Evolutionary conservation across 2,329 filamentous ascomycete genomes (phyloP).

Genomic region (Hypoxylon sp.): DNA sequence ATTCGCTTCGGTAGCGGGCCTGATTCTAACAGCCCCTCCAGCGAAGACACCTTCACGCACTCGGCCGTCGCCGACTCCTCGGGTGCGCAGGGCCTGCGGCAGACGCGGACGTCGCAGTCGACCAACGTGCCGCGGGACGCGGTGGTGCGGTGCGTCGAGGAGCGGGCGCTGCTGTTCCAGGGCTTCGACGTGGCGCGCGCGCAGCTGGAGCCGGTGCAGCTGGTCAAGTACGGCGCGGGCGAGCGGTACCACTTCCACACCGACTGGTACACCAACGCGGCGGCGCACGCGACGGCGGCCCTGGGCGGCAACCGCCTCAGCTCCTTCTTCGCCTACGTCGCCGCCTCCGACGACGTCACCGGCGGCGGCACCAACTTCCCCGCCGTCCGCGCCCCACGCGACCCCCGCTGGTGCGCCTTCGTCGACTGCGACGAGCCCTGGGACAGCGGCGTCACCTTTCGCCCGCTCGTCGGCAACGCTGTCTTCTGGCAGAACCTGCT

Average conservation of each 20-base stretch:
- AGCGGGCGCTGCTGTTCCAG: conserved; percentile 56
- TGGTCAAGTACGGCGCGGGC: conserved; percentile 55
- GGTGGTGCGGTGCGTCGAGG: conserved; percentile 56
- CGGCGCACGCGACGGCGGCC: conserved; percentile 48
- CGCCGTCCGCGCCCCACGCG: conserved; percentile 49
- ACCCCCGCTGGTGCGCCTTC: conserved; percentile 53
- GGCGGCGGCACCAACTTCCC: conserved; percentile 61
- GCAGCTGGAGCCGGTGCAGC: conserved; percentile 57
- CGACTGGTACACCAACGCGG: conserved; percentile 57
- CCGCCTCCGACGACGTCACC: conserved; percentile 49
- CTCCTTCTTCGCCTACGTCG: conserved; percentile 59
- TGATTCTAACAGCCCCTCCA: conserved; percentile 35
- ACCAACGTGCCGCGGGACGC: conserved; percentile 54
- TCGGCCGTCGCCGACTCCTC: conserved; percentile 52
- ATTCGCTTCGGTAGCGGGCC: background rate
- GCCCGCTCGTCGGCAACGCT: conserved; percentile 56
- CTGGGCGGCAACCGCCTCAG: conserved; percentile 55
- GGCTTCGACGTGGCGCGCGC: conserved; percentile 50
- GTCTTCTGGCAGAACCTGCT: conserved; percentile 59
- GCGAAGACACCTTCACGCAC: conserved; percentile 53
- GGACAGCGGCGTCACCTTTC: conserved; percentile 57
- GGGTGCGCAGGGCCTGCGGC: conserved; percentile 46
- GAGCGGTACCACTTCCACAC: conserved; percentile 60
- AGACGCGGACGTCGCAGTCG: conserved; percentile 56
- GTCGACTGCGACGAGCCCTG: conserved; percentile 58